Evolutionary conservation across 208 protist genomes (phyloP), one percentile per base, ranked within the genome.

Genomic region (Wallacemonas collosoma): DNA sequence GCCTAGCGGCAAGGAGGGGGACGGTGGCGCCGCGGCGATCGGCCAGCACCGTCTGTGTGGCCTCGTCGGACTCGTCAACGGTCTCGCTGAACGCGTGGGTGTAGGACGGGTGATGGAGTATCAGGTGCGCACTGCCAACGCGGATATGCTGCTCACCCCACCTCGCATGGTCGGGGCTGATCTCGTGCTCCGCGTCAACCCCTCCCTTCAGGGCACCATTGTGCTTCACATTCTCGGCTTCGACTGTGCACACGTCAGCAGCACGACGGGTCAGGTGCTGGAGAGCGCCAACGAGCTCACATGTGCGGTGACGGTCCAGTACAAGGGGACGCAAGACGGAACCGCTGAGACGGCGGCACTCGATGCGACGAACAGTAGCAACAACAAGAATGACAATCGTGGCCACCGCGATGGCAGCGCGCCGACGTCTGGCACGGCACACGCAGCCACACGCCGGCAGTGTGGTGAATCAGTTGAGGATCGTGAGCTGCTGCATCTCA

Each of bases 21-120:
- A 43, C 50, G 64, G 64, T 43, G 50, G 64, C 6, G 47, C 50
- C 3, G 51, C 9, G 36, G 64, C 40, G 48, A 58, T 69, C 15
- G 64, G 64, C 17, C 45, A 56, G 5, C 72, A 83, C 72, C 81
- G 85, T 50, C 38, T 90, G 17, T 77, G 63, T 54, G 68, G 71
- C 45, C 73, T 90, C 17, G 82, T 90, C 3, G 85, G 80, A 2
- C 76, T 90, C n/a, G 75, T 81, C 35, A 77, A 64, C 17, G 85
- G 80, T 5, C 76, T 90, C 2, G 79, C 82, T 0, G 85, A 90
- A 75, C 82, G 80, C 72, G 82, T 90, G 0, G 85, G 85, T 1
- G 71, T 90, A 9, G 85, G 80, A 53, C 85, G 85, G n/a, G 85
- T 90, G 72, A 77, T 90, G 56, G 85, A 90, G 77, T 90, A 84